Evolutionary conservation across 805 yeast species (phyloP).

Genomic region (Ascoidea asiatica): DNA sequence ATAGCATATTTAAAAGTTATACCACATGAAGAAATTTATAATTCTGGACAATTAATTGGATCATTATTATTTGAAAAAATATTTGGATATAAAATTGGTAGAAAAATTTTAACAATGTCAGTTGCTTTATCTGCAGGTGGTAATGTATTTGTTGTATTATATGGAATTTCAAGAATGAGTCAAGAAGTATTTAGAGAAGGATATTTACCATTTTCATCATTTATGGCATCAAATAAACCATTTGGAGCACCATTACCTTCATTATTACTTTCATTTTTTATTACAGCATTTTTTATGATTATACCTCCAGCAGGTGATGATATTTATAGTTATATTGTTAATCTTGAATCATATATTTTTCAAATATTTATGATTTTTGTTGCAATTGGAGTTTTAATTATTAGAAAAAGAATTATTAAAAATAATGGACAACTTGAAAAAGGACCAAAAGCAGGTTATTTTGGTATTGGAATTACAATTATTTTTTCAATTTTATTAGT

Average conservation of each 20-base stretch:
- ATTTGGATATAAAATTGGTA: conserved; percentile 38
- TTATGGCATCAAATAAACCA: conserved; percentile 44
- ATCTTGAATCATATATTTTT: conserved; percentile 8
- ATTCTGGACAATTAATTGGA: conserved; percentile 46
- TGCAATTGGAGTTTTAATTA: conserved; percentile 8
- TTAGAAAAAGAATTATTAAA: conserved; percentile 8
- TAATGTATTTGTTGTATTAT: conserved; percentile 46
- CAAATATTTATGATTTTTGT: conserved; percentile 7
- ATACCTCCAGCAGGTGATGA: conserved; percentile 10
- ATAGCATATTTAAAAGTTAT: conserved; percentile 42
- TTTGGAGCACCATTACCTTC: conserved; percentile 43
- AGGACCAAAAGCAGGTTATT: conserved; percentile 8
- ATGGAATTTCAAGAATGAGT: conserved; percentile 44
- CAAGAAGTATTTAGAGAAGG: conserved; percentile 59
- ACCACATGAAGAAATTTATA: conserved; percentile 36
- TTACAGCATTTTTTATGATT: conserved; percentile 14
- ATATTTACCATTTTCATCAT: conserved; percentile 35
- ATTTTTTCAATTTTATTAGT: conserved; percentile 3
- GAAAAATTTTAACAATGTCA: conserved; percentile 38
- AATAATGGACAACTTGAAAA: too few species aligned
- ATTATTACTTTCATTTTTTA: conserved; percentile 19
- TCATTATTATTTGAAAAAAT: conserved; percentile 42
- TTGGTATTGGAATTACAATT: conserved; percentile 8
- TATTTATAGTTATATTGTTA: conserved; percentile 10
- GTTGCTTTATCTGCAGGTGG: conserved; percentile 53